Evolutionary conservation across 2,329 filamentous ascomycete genomes (phyloP).

Genomic region (Clonostachys byssicola): DNA sequence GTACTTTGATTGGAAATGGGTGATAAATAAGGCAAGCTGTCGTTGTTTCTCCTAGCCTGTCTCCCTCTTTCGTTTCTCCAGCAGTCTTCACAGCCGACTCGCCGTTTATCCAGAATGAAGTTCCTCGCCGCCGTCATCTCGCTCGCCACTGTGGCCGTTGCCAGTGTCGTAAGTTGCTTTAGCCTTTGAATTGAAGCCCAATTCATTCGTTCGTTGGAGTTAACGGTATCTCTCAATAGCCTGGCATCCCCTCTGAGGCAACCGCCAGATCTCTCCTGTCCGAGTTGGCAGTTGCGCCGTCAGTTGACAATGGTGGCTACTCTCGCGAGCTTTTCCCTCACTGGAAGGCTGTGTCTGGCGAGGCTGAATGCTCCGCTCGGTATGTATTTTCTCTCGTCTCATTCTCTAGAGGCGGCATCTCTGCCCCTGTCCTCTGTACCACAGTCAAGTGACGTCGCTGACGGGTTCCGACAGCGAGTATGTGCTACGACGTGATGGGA

Average conservation of each 20-base stretch:
- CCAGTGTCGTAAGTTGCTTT: conserved; percentile 4
- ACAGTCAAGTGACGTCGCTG: background rate
- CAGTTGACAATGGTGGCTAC: conserved; percentile 54
- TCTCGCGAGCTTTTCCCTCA: conserved; percentile 65
- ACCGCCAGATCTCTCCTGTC: conserved; percentile 55
- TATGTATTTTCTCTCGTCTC: conserved; percentile 11
- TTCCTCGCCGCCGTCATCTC: conserved; percentile 15
- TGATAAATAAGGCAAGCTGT: too few relatives aligned
- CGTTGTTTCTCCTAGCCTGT: too few relatives aligned
- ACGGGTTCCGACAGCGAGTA: conserved; percentile 41
- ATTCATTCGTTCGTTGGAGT: background rate
- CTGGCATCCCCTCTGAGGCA: conserved; percentile 58
- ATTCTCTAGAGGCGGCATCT: background rate
- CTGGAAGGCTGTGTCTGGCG: conserved; percentile 55
- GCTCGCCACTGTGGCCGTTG: conserved; percentile 15
- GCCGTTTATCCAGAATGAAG: conserved; percentile 20
- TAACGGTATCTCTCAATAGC: conserved; percentile 19
- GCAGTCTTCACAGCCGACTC: background rate
- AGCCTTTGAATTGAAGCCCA: background rate
- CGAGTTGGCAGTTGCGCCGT: conserved; percentile 50
- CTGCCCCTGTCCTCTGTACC: background rate
- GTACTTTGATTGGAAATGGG: too few relatives aligned
- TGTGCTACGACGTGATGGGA: conserved; percentile 72
- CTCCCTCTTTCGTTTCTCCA: too few relatives aligned
- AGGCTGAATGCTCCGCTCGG: conserved; percentile 66